Evolutionary conservation across 805 yeast species (phyloP).

Genomic region (Wickerhamiella musiphila): DNA sequence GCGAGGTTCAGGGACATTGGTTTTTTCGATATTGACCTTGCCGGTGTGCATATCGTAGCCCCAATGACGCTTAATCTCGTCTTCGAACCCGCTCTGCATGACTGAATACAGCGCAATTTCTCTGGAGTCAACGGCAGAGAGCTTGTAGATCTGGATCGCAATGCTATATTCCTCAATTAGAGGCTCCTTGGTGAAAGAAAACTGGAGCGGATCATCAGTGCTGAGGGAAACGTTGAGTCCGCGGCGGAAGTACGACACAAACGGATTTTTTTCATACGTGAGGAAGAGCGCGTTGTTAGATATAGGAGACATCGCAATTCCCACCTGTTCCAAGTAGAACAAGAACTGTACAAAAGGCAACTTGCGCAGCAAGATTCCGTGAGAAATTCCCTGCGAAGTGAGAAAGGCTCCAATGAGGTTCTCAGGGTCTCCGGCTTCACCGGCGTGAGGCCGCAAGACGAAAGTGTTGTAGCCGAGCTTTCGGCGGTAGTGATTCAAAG

Average conservation of each 20-base stretch:
- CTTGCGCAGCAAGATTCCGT: constrained; percentile 84
- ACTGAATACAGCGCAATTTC: constrained; percentile 91
- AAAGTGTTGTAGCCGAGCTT: constrained; percentile 68
- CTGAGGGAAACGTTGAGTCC: constrained; percentile 90
- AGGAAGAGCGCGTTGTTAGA: constrained; percentile 91
- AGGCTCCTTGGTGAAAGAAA: constrained; percentile 93
- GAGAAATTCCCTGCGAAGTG: constrained; percentile 83
- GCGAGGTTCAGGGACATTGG: constrained; percentile 87
- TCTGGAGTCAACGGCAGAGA: constrained; percentile 92
- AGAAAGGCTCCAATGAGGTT: constrained; percentile 81
- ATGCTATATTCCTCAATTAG: constrained; percentile 94
- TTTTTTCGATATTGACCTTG: constrained; percentile 68
- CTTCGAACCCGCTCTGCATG: constrained; percentile 85
- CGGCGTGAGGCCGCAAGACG: constrained; percentile 94
- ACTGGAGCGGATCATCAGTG: constrained; percentile 95
- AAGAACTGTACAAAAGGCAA: constrained; percentile 89
- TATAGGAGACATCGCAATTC: constrained; percentile 95
- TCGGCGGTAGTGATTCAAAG: constrained; percentile 71
- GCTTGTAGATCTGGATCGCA: constrained; percentile 92
- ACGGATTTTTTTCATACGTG: constrained; percentile 94
- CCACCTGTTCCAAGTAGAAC: constrained; percentile 85
- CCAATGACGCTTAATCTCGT: constrained; percentile 79
- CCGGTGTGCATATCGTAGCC: constrained; percentile 46
- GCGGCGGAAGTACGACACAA: constrained; percentile 73
- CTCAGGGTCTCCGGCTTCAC: constrained; percentile 99